Evolutionary conservation across 768 basidiomycete species (phyloP), one percentile per base, ranked within the genome.

Genomic region (Lactarius trivialis): DNA sequence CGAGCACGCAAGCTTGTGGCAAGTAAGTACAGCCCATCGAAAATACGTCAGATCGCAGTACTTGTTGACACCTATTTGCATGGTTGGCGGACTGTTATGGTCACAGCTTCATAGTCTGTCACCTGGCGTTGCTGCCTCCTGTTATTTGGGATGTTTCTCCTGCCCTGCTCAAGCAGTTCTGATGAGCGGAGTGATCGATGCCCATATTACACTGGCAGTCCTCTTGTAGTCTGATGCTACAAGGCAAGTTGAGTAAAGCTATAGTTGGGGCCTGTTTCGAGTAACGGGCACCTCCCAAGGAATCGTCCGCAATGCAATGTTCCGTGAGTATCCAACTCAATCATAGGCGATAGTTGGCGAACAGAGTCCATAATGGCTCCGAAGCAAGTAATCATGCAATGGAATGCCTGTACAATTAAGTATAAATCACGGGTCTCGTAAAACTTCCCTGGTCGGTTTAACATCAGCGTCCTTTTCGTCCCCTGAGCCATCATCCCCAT

Each of bases 351-450:
- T 24, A 17, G 32, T 45, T 26, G 19, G 55, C n/a, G 36, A 49
- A 32, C 48, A 60, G 34, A 33, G 30, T 32, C 51, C 9, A 28
- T 36, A 28, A 24, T 12, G 60, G 34, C 21, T 37, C 24, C 26
- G 34, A 55, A 45, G 26, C 37, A 56, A 33, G 24, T 28, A 48
- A 19, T 48, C 39, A 30, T 54, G 52, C 56, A 63, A 54, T 28
- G 54, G 28, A n/a, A 58, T 32, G 32, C 9, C 33, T 30, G 60
- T 64, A 64, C 63, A 51, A 49, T 64, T 64, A 60, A 56, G 36
- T 50, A 60, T 64, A 64, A 64, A 64, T 64, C 63, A 63, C 49
- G n/a, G 37, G 55, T 64, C 48, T 56, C 54, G 36, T 32, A 51
- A 41, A 59, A n/a, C 28, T 21, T 58, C 62, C 34, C 49, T 50